Conservation (phyloP, 176 grass and related monocot species). For the Cenchrus americanus region DNA sequence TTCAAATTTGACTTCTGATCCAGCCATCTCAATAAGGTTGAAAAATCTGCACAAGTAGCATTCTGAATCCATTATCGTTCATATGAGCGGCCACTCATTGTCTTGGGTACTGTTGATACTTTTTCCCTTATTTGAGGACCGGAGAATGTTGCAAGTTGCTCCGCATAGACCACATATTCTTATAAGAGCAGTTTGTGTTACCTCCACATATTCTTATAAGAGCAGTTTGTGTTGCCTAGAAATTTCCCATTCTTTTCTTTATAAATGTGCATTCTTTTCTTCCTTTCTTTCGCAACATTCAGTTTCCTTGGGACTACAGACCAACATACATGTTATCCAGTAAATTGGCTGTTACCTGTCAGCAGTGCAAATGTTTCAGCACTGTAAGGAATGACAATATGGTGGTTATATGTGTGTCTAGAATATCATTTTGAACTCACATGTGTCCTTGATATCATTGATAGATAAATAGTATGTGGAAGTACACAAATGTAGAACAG, state of each 20-base stretch:
- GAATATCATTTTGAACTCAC: not conserved
- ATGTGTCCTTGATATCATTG: conserved; percentile 23
- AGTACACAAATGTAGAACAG: conserved; percentile 24
- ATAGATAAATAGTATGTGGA: conserved; percentile 17
- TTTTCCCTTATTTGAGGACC: conserved; percentile 20
- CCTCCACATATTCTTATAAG: not conserved
- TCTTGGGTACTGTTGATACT: conserved; percentile 9
- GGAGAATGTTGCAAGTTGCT: conserved; percentile 17
- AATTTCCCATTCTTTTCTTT: not conserved
- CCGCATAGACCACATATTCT: not conserved
- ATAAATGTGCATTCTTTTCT: not conserved
- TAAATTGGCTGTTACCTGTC: conserved; percentile 25
- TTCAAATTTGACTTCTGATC: not conserved
- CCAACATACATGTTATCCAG: conserved; percentile 10
- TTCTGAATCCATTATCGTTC: not conserved
- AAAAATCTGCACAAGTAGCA: not conserved
- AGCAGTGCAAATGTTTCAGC: conserved; percentile 22
- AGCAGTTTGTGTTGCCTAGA: conserved; percentile 28
- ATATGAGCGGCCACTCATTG: conserved; percentile 3
- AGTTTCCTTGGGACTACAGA: conserved; percentile 15
- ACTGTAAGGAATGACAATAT: not conserved
- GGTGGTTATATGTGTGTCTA: not conserved
- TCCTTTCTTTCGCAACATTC: conserved; percentile 4
- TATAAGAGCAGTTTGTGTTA: conserved; percentile 12
- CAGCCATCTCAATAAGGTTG: not conserved